Conservation (phyloP, 2,329 filamentous ascomycete species). For the Apiospora saccharicola region DNA sequence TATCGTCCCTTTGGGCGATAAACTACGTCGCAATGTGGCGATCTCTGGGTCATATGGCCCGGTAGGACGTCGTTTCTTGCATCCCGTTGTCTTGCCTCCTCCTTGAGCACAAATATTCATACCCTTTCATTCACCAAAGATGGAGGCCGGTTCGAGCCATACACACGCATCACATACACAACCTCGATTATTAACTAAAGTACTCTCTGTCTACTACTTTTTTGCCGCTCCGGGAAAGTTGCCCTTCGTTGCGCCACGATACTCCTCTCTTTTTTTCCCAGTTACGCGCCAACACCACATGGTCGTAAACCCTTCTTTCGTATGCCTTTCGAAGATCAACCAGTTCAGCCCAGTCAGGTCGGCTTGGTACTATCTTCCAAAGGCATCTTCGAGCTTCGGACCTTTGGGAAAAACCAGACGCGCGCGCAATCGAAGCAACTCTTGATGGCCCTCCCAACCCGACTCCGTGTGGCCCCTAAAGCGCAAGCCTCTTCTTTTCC, state of each 20-base stretch:
- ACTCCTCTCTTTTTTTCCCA: not conserved
- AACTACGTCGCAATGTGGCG: no score
- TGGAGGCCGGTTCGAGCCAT: not conserved
- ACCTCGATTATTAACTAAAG: constrained; percentile 5
- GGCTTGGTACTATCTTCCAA: not conserved
- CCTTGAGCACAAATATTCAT: not conserved
- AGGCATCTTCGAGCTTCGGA: not conserved
- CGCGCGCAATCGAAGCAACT: not conserved
- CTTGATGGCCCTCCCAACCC: not conserved
- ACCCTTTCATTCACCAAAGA: not conserved
- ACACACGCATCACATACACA: not conserved
- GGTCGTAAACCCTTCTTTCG: not conserved
- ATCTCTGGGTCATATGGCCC: no score
- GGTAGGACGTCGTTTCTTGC: no score
- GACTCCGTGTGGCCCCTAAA: not conserved
- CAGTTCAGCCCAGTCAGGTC: not conserved
- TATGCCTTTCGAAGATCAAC: not conserved
- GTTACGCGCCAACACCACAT: not conserved
- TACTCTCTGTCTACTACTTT: constrained; percentile 4
- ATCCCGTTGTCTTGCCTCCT: not conserved
- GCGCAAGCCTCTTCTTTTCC: not conserved
- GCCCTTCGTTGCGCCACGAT: not conserved
- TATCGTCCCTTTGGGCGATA: no score
- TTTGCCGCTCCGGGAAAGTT: not conserved
- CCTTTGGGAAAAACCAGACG: not conserved